These are phyloP conservation scores for Nematodospora valgi DNA, from an alignment of 805 yeast species.

Conservation along the genomic window DNA sequence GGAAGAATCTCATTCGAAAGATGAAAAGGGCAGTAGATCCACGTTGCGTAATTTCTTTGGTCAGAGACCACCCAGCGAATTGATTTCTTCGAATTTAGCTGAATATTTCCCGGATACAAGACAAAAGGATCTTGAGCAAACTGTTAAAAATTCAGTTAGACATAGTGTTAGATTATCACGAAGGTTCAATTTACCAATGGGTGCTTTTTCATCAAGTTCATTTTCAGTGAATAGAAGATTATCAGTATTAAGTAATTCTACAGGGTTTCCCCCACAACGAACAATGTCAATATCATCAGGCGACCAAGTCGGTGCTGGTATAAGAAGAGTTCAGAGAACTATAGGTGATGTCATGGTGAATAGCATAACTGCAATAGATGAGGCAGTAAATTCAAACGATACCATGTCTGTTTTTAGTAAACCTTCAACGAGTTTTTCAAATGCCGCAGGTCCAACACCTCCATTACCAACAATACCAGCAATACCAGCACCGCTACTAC, in stretches of 20 bases:
- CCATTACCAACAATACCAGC: too few species aligned
- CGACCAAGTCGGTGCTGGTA: slow-evolving; percentile 12
- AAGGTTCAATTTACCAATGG: slow-evolving; percentile 24
- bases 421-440: neutral
- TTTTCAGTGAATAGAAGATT: slow-evolving; percentile 10
- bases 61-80: slow-evolving; percentile 90
- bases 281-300: slow-evolving; percentile 20
- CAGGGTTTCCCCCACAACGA: slow-evolving; percentile 10
- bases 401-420: slow-evolving; percentile 24
- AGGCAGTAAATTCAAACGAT: slow-evolving; percentile 29
- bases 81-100: slow-evolving; percentile 82
- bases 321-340: slow-evolving; percentile 34
- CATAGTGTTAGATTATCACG: slow-evolving; percentile 64
- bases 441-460: too few species aligned
- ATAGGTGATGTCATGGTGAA: slow-evolving; percentile 63
- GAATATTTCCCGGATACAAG: slow-evolving; percentile 90
- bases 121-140: slow-evolving; percentile 66
- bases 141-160: slow-evolving; percentile 80
- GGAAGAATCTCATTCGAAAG: neutral
- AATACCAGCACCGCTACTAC: too few species aligned
- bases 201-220: slow-evolving; percentile 10
- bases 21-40: slow-evolving; percentile 3
- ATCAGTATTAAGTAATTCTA: slow-evolving; percentile 12
- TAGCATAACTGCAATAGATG: slow-evolving; percentile 54
- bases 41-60: slow-evolving; percentile 59